Conservation (phyloP, 345 rosid species). For the Ceriops zippeliana region DNA sequence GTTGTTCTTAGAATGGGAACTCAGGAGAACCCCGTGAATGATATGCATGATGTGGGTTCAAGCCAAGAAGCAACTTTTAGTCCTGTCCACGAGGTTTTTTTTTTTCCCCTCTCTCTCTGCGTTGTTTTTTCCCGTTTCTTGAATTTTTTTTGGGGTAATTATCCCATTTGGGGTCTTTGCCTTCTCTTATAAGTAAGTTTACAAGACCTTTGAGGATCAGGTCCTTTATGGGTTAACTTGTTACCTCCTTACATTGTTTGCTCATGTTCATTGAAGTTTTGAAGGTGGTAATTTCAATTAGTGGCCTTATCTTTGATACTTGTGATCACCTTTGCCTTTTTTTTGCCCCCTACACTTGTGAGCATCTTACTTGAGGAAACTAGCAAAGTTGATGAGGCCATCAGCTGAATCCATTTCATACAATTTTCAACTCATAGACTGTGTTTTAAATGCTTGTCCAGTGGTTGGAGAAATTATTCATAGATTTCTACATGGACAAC, state of each 20-base stretch:
- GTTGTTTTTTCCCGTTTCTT: background rate
- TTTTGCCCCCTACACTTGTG: background rate
- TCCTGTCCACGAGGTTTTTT: constrained; percentile 27
- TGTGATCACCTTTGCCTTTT: background rate
- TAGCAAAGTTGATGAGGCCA: too few relatives aligned
- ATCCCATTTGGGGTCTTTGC: background rate
- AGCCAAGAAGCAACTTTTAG: constrained; percentile 12
- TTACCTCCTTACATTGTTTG: background rate
- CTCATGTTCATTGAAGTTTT: background rate
- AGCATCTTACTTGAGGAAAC: background rate
- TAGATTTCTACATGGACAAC: background rate
- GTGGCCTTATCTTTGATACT: background rate
- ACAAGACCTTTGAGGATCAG: background rate
- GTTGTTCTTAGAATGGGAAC: constrained; percentile 21
- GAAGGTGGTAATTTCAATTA: background rate
- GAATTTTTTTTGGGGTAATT: background rate
- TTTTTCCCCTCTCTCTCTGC: background rate
- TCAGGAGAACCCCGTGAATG: constrained; percentile 23
- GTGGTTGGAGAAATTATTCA: background rate
- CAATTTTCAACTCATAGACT: too few relatives aligned
- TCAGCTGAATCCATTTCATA: too few relatives aligned
- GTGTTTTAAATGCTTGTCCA: background rate
- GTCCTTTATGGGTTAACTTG: background rate
- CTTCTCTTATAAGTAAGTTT: too few relatives aligned
- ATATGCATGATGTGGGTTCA: constrained; percentile 17